phyloP scores from a whole-genome alignment of 2,329 filamentous ascomycete species.

The Nemania sp. region DNA sequence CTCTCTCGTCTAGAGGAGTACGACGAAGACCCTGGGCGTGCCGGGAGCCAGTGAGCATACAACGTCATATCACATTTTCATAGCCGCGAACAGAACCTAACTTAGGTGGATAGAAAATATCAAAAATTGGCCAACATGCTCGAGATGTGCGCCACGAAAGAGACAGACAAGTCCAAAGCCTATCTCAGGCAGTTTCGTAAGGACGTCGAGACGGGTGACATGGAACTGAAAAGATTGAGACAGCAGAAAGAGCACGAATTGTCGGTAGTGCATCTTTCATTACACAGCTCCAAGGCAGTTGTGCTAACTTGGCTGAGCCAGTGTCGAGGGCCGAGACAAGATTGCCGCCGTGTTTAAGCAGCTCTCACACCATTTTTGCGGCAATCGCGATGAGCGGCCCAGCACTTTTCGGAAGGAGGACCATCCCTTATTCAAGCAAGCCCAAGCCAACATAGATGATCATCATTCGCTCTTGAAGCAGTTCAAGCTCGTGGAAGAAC shows the following conservation, averaged over 20 bases:
- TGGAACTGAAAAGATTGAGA: conserved; percentile 31
- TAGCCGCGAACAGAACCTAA: not conserved
- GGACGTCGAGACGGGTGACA: conserved; percentile 30
- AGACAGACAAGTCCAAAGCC: conserved; percentile 37
- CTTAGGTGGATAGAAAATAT: conserved; percentile 29
- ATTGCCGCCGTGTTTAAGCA: conserved; percentile 23
- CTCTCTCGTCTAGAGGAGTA: conserved; percentile 39
- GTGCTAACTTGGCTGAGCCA: conserved; percentile 22
- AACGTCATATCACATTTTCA: not conserved
- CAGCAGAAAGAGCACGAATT: conserved; percentile 35
- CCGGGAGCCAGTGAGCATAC: conserved; percentile 31
- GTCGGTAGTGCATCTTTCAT: conserved; percentile 31
- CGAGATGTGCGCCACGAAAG: conserved; percentile 37
- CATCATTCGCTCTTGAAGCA: conserved; percentile 38
- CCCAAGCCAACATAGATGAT: conserved; percentile 29
- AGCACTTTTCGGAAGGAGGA: conserved; percentile 29
- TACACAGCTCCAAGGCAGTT: not conserved
- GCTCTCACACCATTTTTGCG: conserved; percentile 14
- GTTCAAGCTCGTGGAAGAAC: conserved; percentile 38
- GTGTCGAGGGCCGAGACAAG: conserved; percentile 23
- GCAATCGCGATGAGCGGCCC: not conserved
- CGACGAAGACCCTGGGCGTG: conserved; percentile 36
- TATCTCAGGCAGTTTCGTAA: conserved; percentile 38
- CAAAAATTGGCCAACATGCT: conserved; percentile 36
- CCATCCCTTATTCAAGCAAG: conserved; percentile 34